Base-by-base conservation (phyloP, 2,329 filamentous ascomycete species). In the Lecanicillium sp. region DNA sequence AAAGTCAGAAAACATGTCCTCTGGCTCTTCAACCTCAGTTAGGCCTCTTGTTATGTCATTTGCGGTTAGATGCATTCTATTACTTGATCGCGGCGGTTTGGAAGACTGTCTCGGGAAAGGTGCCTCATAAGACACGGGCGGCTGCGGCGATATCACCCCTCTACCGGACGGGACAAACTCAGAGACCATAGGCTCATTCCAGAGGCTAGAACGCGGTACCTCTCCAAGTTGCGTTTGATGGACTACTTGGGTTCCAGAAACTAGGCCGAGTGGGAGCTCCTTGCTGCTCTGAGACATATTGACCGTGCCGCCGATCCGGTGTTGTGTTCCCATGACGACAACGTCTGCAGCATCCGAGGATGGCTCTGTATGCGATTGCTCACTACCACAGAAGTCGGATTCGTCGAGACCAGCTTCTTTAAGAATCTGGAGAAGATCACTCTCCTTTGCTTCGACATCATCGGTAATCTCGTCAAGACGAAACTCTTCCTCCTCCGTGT, bases 401-500 rank as follows among this genome's bases (percentile, higher is more conserved):
- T 66, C 61, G 11, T 70, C 62, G 34, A 77, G 60, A 3, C 65
- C 69, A 7, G 65, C 65, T n/a, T 59, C 58, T 3, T 61, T 43
- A 1, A 78, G 57, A 13, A 57, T 55, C 31, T 53, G 52, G 18
- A 66, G 55, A 15, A 78, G 54, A 1, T 48, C 48, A 17, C 58
- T 52, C 45, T 74, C 71, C 43, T 63, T 63, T 28, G 57, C 50
- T 41, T 66, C 62, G 12, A 77, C 56, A 37, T 64, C 51, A 35
- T 61, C 61, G 10, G 64, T 64, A 28, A 78, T 50, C 27, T 68
- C 60, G 42, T 76, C 71, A 8, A 77, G 55, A 29, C 59, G 63
- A 25, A 54, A 50, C 47, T 78, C 73, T 17, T 74, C 69, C 9
- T 69, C 66, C 3, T 70, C 65, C 1, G 69, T 77, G 34, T 77